Conservation (phyloP, 768 basidiomycete species). For the Auricularia auricula-judae region DNA sequence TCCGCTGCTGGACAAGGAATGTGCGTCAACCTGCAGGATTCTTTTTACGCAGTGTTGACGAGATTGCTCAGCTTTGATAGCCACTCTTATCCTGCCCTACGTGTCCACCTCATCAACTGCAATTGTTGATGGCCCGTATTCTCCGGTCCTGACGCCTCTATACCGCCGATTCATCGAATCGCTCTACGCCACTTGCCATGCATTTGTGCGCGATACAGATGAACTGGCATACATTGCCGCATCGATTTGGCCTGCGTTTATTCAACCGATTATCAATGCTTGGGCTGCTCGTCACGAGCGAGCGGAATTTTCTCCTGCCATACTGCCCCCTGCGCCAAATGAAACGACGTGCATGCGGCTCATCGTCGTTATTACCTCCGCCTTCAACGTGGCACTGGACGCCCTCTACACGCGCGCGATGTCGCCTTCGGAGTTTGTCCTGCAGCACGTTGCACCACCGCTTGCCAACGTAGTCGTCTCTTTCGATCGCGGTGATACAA, state of each 20-base stretch:
- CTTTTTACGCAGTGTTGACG: slow-evolving; percentile 16
- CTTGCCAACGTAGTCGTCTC: neutral
- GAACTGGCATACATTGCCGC: slow-evolving; percentile 70
- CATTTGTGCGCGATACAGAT: slow-evolving; percentile 53
- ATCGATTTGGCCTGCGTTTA: slow-evolving; percentile 73
- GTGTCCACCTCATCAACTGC: slow-evolving; percentile 9
- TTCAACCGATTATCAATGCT: slow-evolving; percentile 53
- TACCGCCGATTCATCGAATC: slow-evolving; percentile 53
- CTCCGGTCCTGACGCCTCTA: slow-evolving; percentile 35
- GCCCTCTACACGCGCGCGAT: slow-evolving; percentile 49
- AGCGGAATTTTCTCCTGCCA: slow-evolving; percentile 7
- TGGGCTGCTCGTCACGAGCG: slow-evolving; percentile 13
- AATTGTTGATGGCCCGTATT: slow-evolving; percentile 36
- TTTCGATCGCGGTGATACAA: neutral
- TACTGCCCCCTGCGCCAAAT: slow-evolving; percentile 20
- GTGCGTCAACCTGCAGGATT: slow-evolving; percentile 22
- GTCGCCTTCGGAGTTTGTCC: neutral
- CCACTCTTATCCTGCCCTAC: neutral
- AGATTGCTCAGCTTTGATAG: slow-evolving; percentile 23
- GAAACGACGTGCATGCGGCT: slow-evolving; percentile 61
- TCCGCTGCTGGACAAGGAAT: slow-evolving; percentile 41
- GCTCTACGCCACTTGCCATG: slow-evolving; percentile 48
- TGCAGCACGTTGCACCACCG: slow-evolving; percentile 1
- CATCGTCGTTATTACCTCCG: slow-evolving; percentile 48
- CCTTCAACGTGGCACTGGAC: slow-evolving; percentile 52